A percentile compares a stretch with the other conserved stretches of the same genome.
phyloP scores from a whole-genome alignment of 2,329 filamentous ascomycete species.

The Didymella exigua region DNA sequence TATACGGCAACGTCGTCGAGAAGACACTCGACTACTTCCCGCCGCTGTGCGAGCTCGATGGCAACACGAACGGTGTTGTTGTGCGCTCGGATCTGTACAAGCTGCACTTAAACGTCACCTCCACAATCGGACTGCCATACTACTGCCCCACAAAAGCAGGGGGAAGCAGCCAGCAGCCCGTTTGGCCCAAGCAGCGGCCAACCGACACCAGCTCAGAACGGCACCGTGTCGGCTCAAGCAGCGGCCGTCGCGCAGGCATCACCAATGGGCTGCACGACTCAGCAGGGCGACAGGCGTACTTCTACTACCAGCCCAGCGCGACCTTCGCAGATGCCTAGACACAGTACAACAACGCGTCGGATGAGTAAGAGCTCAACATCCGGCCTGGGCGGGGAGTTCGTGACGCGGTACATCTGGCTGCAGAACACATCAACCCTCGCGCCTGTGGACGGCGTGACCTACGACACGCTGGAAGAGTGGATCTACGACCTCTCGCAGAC shows the following conservation, averaged over 20 bases:
- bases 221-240: conserved; percentile 39
- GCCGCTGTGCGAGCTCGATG: conserved; percentile 58
- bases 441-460: conserved; percentile 53
- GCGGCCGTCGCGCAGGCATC: conserved; percentile 24
- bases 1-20: conserved; percentile 50
- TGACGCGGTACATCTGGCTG: conserved; percentile 52
- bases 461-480: conserved; percentile 61
- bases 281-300: conserved; percentile 48
- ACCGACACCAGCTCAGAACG: conserved; percentile 32
- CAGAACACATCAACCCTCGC: conserved; percentile 19
- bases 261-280: conserved; percentile 49
- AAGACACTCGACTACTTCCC: conserved; percentile 51
- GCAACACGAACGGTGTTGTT: conserved; percentile 61
- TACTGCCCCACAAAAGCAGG: conserved; percentile 46
- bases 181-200: conserved; percentile 12
- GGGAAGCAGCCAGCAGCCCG: conserved; percentile 5
- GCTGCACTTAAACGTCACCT: conserved; percentile 54
- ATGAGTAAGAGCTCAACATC: conserved; percentile 40
- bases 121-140: conserved; percentile 56
- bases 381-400: conserved; percentile 47
- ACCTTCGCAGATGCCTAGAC: conserved; percentile 44
- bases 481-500: conserved; percentile 56
- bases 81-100: conserved; percentile 56
- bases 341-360: conserved; percentile 41
- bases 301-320: conserved; percentile 45